Percentiles rank a stretch among this genome's conserved stretches.
Conservation (phyloP, 2,329 filamentous ascomycete genomes). For the Alternaria sp. region DNA sequence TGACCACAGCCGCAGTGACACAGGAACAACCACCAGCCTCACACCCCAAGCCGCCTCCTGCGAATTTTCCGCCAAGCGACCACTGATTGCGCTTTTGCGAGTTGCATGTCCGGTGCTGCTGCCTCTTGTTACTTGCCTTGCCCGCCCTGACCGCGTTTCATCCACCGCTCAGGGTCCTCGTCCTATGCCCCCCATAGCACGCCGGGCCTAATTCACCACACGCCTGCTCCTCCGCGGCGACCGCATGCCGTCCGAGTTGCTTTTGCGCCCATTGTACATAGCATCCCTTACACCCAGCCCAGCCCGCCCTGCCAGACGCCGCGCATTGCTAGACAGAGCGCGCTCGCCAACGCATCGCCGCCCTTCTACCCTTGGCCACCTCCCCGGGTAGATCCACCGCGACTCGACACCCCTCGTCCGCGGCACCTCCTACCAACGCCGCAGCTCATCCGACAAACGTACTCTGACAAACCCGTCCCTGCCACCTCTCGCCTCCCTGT, state of each 20-base stretch:
- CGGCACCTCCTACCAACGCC: not conserved
- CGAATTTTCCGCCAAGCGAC: not conserved
- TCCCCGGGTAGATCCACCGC: not conserved
- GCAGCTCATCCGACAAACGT: conserved; percentile 1
- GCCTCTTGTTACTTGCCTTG: conserved; percentile 19
- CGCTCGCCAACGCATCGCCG: conserved; percentile 18
- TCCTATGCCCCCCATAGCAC: conserved; percentile 19
- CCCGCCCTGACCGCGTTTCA: conserved; percentile 34
- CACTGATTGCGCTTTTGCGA: conserved; percentile 7
- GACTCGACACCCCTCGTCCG: not conserved
- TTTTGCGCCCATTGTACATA: conserved; percentile 16
- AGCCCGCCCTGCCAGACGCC: conserved; percentile 17
- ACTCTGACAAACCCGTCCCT: not conserved
- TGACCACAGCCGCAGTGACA: conserved; percentile 14
- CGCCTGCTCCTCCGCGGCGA: conserved; percentile 10
- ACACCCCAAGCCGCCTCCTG: not conserved
- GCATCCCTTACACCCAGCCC: conserved; percentile 2
- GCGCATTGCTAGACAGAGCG: conserved; percentile 14
- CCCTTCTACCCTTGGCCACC: conserved; percentile 1
- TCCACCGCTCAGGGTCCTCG: conserved; percentile 31
- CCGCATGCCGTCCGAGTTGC: conserved; percentile 17
- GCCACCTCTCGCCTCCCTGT: conserved; percentile 3
- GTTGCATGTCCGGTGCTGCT: not conserved
- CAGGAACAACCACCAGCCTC: conserved; percentile 11
- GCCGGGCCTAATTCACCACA: conserved; percentile 8